Conservation (phyloP, 1,284 basidiomycete species). For the Singerocomus inundabilis region DNA sequence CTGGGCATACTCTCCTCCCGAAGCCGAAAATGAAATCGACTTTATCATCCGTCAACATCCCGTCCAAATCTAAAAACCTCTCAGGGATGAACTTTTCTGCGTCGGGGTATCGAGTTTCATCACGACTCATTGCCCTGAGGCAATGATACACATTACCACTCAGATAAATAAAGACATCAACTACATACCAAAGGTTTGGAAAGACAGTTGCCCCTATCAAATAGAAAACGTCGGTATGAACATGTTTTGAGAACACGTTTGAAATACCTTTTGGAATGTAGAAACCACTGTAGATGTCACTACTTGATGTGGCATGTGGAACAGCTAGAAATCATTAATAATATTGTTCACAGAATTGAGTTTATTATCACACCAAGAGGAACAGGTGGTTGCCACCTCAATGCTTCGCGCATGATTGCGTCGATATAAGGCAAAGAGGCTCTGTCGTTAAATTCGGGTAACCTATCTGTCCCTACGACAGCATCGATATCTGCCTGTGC, state of each 20-base stretch:
- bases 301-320: constrained; percentile 2
- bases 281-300: constrained; percentile 15
- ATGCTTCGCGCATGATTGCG: constrained; percentile 37
- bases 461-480: constrained; percentile 34
- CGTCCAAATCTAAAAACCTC: constrained; percentile 15
- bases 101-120: constrained; percentile 17
- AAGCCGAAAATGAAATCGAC: constrained; percentile 17
- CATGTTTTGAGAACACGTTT: not conserved
- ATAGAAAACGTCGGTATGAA: not conserved
- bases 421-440: constrained; percentile 35
- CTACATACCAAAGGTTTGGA: constrained; percentile 18
- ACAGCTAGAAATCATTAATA: not conserved
- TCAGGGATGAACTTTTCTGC: constrained; percentile 20
- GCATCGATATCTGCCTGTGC: constrained; percentile 40
- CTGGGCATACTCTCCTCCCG: constrained; percentile 20
- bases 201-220: constrained; percentile 10
- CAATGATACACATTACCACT: not conserved
- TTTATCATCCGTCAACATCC: constrained; percentile 15
- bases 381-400: constrained; percentile 21
- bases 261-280: constrained; percentile 17
- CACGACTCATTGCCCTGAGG: constrained; percentile 21
- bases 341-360: not conserved
- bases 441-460: constrained; percentile 40
- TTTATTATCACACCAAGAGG: constrained; percentile 14
- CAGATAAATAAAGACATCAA: too few relatives aligned